phyloP scores from a whole-genome alignment of 345 rosid species.

The Citrus medica region DNA sequence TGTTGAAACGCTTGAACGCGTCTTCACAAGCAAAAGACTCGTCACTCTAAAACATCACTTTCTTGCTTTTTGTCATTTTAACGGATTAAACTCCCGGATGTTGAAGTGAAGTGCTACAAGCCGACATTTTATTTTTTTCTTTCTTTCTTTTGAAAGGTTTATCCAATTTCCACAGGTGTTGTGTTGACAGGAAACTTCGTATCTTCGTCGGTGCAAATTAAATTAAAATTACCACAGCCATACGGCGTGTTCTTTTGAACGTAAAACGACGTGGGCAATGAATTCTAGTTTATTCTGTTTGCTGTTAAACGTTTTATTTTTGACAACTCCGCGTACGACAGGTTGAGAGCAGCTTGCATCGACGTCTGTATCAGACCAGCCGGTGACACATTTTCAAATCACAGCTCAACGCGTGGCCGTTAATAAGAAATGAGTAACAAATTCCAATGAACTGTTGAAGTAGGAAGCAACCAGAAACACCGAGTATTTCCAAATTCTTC shows the following conservation, averaged over 20 bases:
- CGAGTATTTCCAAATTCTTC: not conserved
- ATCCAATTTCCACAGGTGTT: constrained; percentile 2
- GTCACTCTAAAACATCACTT: not conserved
- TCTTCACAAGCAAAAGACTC: not conserved
- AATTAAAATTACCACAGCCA: no score
- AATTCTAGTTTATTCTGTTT: not conserved
- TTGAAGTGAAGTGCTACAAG: not conserved
- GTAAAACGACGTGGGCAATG: not conserved
- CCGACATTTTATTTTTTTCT: not conserved
- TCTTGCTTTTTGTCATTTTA: not conserved
- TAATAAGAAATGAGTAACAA: not conserved
- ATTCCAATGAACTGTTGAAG: not conserved
- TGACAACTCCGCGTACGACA: not conserved
- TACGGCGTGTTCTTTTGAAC: not conserved
- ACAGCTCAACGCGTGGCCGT: not conserved
- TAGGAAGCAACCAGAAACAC: not conserved
- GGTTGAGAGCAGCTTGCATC: not conserved
- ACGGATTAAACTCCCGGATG: no score
- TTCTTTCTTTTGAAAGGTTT: not conserved
- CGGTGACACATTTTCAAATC: not conserved
- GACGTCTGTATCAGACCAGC: not conserved
- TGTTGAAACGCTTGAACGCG: constrained; percentile 7
- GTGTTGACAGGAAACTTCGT: not conserved
- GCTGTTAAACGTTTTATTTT: not conserved
- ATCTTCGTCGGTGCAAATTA: not conserved